Percentiles rank a stretch among this genome's conserved stretches.
Evolutionary conservation across 331 rosid genomes (phyloP).

Genomic region (Pyrus hybrid): DNA sequence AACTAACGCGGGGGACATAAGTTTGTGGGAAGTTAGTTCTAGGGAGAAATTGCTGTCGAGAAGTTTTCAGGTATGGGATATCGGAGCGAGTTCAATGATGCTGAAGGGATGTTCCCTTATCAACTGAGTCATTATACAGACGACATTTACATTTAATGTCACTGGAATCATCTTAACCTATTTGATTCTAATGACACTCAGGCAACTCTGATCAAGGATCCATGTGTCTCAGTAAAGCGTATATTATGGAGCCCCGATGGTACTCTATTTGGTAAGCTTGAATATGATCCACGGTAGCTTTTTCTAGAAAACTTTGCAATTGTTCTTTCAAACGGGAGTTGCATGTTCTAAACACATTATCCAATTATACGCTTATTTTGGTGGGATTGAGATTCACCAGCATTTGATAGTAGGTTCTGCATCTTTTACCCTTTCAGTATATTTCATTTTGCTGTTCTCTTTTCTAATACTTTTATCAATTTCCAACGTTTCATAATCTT

Average conservation of each 20-base stretch:
- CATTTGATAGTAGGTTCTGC: conserved; percentile 58
- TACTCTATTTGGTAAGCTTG: conserved; percentile 29
- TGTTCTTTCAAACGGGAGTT: conserved; percentile 48
- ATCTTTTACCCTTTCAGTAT: neutral
- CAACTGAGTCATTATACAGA: neutral
- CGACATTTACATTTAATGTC: neutral
- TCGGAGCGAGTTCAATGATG: conserved; percentile 47
- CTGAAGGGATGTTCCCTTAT: conserved; percentile 38
- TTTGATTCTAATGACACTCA: conserved; percentile 17
- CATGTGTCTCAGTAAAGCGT: conserved; percentile 39
- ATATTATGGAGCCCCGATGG: conserved; percentile 52
- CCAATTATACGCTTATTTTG: conserved; percentile 65
- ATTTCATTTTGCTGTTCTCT: neutral
- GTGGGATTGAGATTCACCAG: conserved; percentile 58
- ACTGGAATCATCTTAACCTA: neutral
- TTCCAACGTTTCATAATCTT: too few species aligned
- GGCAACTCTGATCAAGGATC: conserved; percentile 40
- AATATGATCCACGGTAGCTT: neutral
- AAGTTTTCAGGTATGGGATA: conserved; percentile 69
- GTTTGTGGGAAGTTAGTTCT: conserved; percentile 82
- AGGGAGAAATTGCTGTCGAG: conserved; percentile 53
- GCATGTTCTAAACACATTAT: conserved; percentile 87
- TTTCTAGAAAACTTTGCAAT: neutral
- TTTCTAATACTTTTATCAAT: neutral
- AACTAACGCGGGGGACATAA: conserved; percentile 65